Evolutionary conservation across 148 eudicot species (phyloP).

Genomic region (Rhododendron ferrugineum): DNA sequence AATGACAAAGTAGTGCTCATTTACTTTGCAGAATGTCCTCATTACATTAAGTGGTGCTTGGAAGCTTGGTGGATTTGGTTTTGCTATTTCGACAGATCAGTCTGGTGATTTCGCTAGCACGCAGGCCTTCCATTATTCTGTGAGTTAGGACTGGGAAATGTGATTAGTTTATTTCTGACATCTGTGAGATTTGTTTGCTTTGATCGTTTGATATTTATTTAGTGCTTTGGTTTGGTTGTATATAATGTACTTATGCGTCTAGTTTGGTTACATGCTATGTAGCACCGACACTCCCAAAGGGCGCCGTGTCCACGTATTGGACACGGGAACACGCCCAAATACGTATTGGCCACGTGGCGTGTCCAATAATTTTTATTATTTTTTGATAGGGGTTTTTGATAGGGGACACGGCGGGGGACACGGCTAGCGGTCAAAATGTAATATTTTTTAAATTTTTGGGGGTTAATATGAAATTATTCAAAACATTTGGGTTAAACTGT

Average conservation of each 20-base stretch:
- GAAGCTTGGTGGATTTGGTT: slow-evolving; percentile 99
- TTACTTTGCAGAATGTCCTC: slow-evolving; percentile 64
- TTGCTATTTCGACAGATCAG: slow-evolving; percentile 74
- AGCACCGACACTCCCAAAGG: no score
- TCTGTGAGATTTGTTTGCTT: background rate
- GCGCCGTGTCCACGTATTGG: no score
- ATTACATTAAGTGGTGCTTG: slow-evolving; percentile 92
- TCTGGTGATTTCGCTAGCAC: slow-evolving; percentile 43
- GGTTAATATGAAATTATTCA: no score
- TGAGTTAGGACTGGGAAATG: slow-evolving; percentile 33
- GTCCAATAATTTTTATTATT: no score
- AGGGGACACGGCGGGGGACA: no score
- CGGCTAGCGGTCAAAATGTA: no score
- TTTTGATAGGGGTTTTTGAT: no score
- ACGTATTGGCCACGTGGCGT: no score
- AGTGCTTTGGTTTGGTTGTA: background rate
- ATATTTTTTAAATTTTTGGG: no score
- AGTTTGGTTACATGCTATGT: background rate
- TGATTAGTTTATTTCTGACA: background rate
- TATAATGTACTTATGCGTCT: background rate
- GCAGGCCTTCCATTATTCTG: slow-evolving; percentile 84
- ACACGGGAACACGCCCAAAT: no score
- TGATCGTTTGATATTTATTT: background rate
- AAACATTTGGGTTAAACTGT: no score
- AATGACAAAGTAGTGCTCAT: slow-evolving; percentile 1